Base-by-base conservation (phyloP, 2,329 filamentous ascomycete genomes). In the Phaeosphaeria sp. region DNA sequence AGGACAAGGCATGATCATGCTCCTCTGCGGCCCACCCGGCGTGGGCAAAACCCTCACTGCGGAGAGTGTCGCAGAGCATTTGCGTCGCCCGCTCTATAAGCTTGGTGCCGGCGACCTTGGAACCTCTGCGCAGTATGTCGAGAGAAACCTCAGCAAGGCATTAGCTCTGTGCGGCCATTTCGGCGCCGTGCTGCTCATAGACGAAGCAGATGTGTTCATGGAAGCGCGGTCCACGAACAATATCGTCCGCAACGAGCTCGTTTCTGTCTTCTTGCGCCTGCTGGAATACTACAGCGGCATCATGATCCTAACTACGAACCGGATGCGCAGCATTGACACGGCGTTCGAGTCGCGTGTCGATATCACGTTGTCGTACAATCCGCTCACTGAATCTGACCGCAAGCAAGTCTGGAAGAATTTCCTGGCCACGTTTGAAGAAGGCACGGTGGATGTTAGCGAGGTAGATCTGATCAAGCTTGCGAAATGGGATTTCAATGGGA, bases 71-170 rank as follows among this genome's bases (percentile, higher is more conserved):
- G 64, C 66, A 18, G 59, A 67, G 47, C 58, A 66, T 13, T 56
- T 63, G 57, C 58, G 65, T 52, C 55, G 65, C 3, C 65, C 64
- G 6, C 56, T 69, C 10, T 95, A 96, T 75, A 22, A 90, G 84
- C 89, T 91, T 39, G 90, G 87, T 5, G 90, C 90, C 0, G 91
- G 91, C 17, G 91, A 95, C 74, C 82, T 96, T 0, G 91, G 91
- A 15, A 75, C 78, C 13, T 73, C 79, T 36, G 77, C 80, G 0
- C 55, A 65, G 0, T 67, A 69, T 13, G 59, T 96, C 0, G 92
- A 96, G 73, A 81, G 80, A 6, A 89, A 94, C 68, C 80, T 96
- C 9, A 89, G 92, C 72, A 90, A 91, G 75, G 92, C 95, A 43
- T 82, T 96, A 30, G 90, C 94, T 65, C 90, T 95, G 54, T 91